Evolutionary conservation across 768 basidiomycete species (phyloP).

Genomic region (Psilocybe subaeruginosa): DNA sequence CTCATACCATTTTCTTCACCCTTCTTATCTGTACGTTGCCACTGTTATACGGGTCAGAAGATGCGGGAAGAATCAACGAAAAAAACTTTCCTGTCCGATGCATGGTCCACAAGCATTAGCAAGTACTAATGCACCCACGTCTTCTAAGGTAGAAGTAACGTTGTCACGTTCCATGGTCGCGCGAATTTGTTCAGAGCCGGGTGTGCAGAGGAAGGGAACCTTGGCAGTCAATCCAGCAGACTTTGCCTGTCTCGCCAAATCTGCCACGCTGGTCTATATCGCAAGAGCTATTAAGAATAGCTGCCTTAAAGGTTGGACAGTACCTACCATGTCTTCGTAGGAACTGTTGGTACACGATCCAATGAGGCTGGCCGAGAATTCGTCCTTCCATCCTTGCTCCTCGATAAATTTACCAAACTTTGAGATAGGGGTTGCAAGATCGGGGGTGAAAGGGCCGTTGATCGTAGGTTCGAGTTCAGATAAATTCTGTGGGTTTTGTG

Average conservation of each 20-base stretch:
- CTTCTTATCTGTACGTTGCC: conserved; percentile 90
- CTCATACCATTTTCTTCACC: conserved; percentile 84
- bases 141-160: conserved; percentile 78
- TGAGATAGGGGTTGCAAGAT: conserved; percentile 92
- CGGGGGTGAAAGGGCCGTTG: conserved; percentile 98
- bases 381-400: conserved; percentile 92
- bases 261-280: conserved; percentile 83
- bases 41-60: conserved; percentile 44
- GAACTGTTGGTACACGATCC: conserved; percentile 99
- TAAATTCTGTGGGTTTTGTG: conserved; percentile 60
- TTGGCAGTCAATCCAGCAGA: conserved; percentile 79
- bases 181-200: conserved; percentile 94
- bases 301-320: conserved; percentile 8
- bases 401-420: conserved; percentile 81
- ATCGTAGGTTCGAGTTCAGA: conserved; percentile 89
- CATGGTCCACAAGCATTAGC: conserved; percentile 99
- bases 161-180: conserved; percentile 97
- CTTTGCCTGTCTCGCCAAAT: conserved; percentile 89
- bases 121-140: conserved; percentile 91
- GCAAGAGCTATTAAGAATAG: neutral
- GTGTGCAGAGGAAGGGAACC: conserved; percentile 88
- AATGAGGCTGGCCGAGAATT: conserved; percentile 88
- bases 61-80: neutral
- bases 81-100: conserved; percentile 79
- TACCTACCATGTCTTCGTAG: conserved; percentile 87